Evolutionary conservation across 495 filamentous ascomycete genomes (phyloP), one percentile per base, ranked within the genome.

Genomic region (Aspergillus diversus): DNA sequence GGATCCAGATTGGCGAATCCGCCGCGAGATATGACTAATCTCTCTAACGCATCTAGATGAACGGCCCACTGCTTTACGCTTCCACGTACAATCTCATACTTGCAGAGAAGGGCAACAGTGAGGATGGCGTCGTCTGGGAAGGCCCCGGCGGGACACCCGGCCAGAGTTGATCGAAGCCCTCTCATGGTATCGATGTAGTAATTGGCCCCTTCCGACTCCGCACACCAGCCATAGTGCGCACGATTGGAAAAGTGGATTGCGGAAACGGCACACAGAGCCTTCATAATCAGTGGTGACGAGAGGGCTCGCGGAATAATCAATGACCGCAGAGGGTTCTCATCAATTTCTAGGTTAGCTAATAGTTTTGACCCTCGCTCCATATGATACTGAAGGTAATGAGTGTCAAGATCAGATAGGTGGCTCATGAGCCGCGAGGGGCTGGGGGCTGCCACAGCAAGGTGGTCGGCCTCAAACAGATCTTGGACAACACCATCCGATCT

Each of bases 351-450:
- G 11, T 81, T 81, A 13, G 76, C 73, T 51, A 81, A 66, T 3
- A 77, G 69, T 33, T 69, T 73, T 39, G 77, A 80, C 27, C 74
- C 78, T 33, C 69, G 57, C 58, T 79, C 76, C 51, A 75, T 71
- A 47, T 81, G 77, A 46, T 81, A 81, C 65, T 80, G 77, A 17
- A 81, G 72, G 60, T 78, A 81, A 53, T 80, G 73, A 13, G 71
- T 70, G 61, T 81, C 78, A 48, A 70, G 52, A 13, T 68, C 58
- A 0, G 76, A 74, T 12, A 80, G 63, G 59, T 77, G 75, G 46
- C 61, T 74, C 34, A 74, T 64, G 31, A 57, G 46, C 53, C 66
- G 57, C 8, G 50, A 59, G 34, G 61, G 69, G 6, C 50, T 63
- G 12, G 64, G 64, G 13, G 35, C 16, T 32, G 43, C 39, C 8